Percentiles rank a stretch among this genome's conserved stretches.
Conservation (phyloP, 495 filamentous ascomycete genomes). For the Aspergillus cavernicola region DNA sequence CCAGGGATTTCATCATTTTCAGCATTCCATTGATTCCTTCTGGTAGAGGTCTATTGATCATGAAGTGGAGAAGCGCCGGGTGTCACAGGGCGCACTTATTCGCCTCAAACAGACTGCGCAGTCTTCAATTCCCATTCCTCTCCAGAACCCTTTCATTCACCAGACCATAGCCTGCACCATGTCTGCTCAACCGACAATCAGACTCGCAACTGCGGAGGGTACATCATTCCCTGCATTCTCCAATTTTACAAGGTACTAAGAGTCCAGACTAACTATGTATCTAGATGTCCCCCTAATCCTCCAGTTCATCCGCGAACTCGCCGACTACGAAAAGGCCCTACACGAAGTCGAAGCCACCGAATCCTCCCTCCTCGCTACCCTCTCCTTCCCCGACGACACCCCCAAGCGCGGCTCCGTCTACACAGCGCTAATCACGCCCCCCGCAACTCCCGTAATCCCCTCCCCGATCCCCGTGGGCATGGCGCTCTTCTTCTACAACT, state of each 20-base stretch:
- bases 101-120: not conserved
- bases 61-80: not conserved
- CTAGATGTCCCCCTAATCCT: constrained; percentile 81
- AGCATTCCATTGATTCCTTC: no score
- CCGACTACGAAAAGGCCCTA: constrained; percentile 73
- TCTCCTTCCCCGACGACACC: constrained; percentile 62
- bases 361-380: constrained; percentile 64
- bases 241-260: not conserved
- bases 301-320: constrained; percentile 79
- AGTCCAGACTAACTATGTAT: not conserved
- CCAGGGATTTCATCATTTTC: not conserved
- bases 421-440: constrained; percentile 40
- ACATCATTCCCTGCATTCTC: constrained; percentile 9
- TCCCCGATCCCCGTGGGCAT: constrained; percentile 48
- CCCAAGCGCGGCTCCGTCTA: constrained; percentile 40
- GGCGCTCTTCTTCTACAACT: constrained; percentile 70
- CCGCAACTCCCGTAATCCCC: constrained; percentile 25
- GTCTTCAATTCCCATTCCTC: not conserved
- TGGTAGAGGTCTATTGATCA: not conserved
- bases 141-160: not conserved
- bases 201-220: constrained; percentile 47
- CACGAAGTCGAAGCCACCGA: constrained; percentile 77
- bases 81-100: constrained; percentile 1
- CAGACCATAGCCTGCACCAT: constrained; percentile 17
- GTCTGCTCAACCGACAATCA: constrained; percentile 41